Conservation (phyloP, 352 stramenopile genomes). For the Phytophthora macrochlamydospora region DNA sequence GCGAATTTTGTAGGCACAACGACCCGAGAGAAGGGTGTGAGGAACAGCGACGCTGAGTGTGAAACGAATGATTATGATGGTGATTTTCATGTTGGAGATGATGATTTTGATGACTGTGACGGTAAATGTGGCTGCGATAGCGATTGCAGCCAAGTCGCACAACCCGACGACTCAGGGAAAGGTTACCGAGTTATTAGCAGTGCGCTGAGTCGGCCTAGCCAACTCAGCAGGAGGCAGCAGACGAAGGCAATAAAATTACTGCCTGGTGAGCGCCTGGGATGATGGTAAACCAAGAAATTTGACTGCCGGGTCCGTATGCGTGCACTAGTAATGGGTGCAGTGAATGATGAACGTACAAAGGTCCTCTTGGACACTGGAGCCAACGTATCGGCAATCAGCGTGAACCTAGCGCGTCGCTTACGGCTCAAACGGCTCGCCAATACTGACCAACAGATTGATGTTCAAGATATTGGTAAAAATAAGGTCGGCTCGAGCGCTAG, state of each 20-base stretch:
- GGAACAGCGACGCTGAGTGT: background rate
- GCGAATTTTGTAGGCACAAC: background rate
- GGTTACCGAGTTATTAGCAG: background rate
- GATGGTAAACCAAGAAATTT: background rate
- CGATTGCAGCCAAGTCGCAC: background rate
- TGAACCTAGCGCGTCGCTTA: background rate
- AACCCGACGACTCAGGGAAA: background rate
- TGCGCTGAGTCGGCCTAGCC: background rate
- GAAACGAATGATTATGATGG: background rate
- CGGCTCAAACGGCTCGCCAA: background rate
- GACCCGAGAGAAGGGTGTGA: background rate
- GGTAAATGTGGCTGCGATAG: background rate
- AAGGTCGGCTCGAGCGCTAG: background rate
- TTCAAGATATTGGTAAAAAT: slow-evolving; percentile 9
- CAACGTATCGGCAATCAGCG: slow-evolving; percentile 2
- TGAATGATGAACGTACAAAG: slow-evolving; percentile 1
- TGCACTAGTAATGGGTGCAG: slow-evolving; percentile 4
- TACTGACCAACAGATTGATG: background rate
- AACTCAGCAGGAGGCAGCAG: background rate
- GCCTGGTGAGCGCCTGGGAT: background rate
- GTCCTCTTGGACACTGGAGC: slow-evolving; percentile 5
- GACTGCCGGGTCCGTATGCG: slow-evolving; percentile 4
- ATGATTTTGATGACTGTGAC: no score
- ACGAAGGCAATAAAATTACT: background rate
- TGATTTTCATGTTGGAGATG: no score